phyloP scores from a whole-genome alignment of 495 filamentous ascomycete species.

The Talaromyces ruber region DNA sequence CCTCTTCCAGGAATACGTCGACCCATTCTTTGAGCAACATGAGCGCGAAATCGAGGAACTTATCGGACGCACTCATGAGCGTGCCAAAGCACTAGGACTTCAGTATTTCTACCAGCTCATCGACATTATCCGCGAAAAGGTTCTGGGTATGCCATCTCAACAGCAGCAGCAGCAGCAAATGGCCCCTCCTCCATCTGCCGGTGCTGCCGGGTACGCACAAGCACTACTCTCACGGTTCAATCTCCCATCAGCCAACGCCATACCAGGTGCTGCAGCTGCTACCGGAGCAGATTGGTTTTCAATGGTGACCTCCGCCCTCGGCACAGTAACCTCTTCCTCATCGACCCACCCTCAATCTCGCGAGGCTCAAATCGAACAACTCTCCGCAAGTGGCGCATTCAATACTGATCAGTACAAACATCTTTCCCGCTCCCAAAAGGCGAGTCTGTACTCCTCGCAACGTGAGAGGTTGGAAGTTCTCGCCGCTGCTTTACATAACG shows the following conservation, averaged over 20 bases:
- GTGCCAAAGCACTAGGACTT: conserved; percentile 67
- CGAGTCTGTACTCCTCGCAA: conserved; percentile 62
- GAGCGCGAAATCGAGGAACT: conserved; percentile 85
- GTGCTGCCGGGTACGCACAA: conserved; percentile 60
- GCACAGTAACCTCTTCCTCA: conserved; percentile 27
- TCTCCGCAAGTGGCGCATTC: conserved; percentile 51
- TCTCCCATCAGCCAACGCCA: conserved; percentile 48
- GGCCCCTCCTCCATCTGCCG: conserved; percentile 38
- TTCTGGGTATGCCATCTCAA: conserved; percentile 58
- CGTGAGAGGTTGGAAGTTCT: conserved; percentile 62
- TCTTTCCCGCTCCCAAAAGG: conserved; percentile 50
- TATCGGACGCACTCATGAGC: conserved; percentile 74
- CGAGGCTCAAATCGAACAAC: conserved; percentile 42
- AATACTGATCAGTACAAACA: conserved; percentile 57
- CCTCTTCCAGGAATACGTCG: conserved; percentile 75
- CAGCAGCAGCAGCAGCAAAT: conserved; percentile 27
- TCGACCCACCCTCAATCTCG: background rate
- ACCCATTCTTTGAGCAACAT: conserved; percentile 82
- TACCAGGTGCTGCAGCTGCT: conserved; percentile 34
- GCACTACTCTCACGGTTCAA: conserved; percentile 76
- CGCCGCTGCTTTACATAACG: conserved; percentile 63
- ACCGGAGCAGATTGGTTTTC: conserved; percentile 64
- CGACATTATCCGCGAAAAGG: conserved; percentile 63
- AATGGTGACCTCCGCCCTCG: conserved; percentile 56
- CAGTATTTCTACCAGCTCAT: conserved; percentile 72